These are phyloP conservation scores for Gossypium schwendimanii DNA, from an alignment of 441 rosid genomes.

Conservation along the genomic window DNA sequence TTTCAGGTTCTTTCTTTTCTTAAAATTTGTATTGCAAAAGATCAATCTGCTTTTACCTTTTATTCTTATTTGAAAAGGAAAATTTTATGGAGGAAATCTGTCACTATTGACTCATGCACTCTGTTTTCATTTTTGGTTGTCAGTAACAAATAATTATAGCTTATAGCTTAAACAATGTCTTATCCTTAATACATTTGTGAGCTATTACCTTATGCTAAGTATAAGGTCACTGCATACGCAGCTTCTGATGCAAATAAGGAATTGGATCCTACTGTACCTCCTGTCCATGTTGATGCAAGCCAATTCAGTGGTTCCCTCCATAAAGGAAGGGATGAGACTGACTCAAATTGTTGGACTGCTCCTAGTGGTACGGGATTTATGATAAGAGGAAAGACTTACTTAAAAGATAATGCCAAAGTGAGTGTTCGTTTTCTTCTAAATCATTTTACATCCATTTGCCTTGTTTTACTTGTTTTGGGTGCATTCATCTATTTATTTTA, in stretches of 20 bases:
- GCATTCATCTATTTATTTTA: background rate
- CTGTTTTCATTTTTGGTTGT: background rate
- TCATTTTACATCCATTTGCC: slow-evolving; percentile 3
- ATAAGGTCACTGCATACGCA: slow-evolving; percentile 29
- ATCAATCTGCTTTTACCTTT: background rate
- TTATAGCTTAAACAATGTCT: background rate
- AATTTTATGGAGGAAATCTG: background rate
- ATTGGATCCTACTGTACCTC: slow-evolving; percentile 49
- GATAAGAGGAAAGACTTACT: slow-evolving; percentile 92
- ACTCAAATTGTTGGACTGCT: slow-evolving; percentile 86
- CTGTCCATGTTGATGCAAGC: slow-evolving; percentile 48
- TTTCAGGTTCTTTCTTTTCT: slow-evolving; percentile 50
- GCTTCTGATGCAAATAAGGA: slow-evolving; percentile 56
- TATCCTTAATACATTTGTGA: background rate
- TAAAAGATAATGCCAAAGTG: slow-evolving; percentile 86
- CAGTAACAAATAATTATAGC: background rate
- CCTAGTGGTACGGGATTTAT: slow-evolving; percentile 86
- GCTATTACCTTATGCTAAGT: slow-evolving; percentile 11
- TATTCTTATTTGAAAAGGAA: background rate
- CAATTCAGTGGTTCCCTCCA: slow-evolving; percentile 60
- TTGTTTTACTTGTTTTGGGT: slow-evolving; percentile 3
- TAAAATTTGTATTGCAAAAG: slow-evolving; percentile 4
- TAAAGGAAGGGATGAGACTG: slow-evolving; percentile 57
- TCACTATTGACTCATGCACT: background rate
- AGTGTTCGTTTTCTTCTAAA: slow-evolving; percentile 16